A percentile compares a stretch with the other conserved stretches of the same genome.
Conservation (phyloP, 106 monocot species). For the Iris macrosiphon region DNA sequence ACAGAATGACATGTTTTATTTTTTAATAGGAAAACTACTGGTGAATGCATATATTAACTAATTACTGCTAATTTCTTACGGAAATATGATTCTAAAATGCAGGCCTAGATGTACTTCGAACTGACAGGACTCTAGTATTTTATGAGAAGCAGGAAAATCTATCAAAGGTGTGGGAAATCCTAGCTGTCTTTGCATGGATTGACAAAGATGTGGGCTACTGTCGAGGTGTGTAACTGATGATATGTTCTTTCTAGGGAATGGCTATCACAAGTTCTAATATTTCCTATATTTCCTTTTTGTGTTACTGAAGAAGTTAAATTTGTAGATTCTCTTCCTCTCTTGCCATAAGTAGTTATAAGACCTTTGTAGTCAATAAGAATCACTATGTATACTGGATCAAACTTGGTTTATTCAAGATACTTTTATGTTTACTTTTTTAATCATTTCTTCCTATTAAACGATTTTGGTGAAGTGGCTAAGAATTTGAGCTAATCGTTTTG, state of each 20-base stretch:
- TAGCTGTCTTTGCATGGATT: slow-evolving; percentile 73
- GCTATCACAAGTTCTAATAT: too few relatives aligned
- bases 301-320: neutral
- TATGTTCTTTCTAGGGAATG: neutral
- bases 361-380: neutral
- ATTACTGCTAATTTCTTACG: neutral
- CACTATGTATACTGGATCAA: neutral
- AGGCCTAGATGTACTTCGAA: slow-evolving; percentile 65
- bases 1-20: neutral
- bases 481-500: neutral
- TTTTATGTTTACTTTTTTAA: neutral
- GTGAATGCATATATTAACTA: neutral
- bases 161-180: slow-evolving; percentile 67
- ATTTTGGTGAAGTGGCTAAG: neutral
- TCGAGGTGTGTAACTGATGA: slow-evolving; percentile 32
- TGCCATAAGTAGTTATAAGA: neutral
- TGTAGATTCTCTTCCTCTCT: neutral
- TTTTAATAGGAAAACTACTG: neutral
- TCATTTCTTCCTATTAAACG: neutral
- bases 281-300: too few relatives aligned
- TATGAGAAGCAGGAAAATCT: slow-evolving; percentile 62
- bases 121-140: slow-evolving; percentile 54
- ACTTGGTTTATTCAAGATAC: neutral
- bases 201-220: slow-evolving; percentile 74
- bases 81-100: neutral